phyloP scores from a whole-genome alignment of 179 eudicot genomes.

The Amaranthus tricolor region DNA sequence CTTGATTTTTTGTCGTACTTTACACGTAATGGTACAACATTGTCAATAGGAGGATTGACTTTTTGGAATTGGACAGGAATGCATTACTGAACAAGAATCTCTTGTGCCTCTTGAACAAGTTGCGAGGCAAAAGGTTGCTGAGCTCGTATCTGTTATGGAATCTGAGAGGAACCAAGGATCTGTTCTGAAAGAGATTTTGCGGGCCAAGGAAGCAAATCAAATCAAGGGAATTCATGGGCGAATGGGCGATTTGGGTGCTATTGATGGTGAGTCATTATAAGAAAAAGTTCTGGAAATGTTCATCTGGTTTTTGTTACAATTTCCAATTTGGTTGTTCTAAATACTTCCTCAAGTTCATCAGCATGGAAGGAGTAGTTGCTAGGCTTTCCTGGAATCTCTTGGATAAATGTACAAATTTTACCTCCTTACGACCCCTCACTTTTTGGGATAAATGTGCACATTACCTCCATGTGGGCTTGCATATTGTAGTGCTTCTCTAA shows the following conservation, averaged over 20 bases:
- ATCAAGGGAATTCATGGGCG: constrained; percentile 88
- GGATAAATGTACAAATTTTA: too few relatives aligned
- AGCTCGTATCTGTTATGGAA: constrained; percentile 64
- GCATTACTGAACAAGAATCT: constrained; percentile 71
- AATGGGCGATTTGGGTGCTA: constrained; percentile 96
- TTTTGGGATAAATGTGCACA: not conserved
- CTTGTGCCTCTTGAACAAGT: constrained; percentile 77
- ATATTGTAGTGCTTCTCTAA: too few relatives aligned
- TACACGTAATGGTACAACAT: not conserved
- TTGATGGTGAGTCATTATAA: constrained; percentile 59
- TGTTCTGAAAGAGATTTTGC: constrained; percentile 79
- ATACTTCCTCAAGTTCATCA: too few relatives aligned
- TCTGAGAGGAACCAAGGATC: constrained; percentile 93
- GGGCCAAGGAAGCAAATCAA: constrained; percentile 68
- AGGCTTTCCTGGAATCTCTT: too few relatives aligned
- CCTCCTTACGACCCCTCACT: too few relatives aligned
- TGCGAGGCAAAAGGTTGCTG: constrained; percentile 85
- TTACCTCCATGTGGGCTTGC: too few relatives aligned
- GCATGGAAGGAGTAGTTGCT: too few relatives aligned
- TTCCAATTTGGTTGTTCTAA: too few relatives aligned
- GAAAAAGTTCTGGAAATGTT: not conserved
- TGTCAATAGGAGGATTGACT: constrained; percentile 8
- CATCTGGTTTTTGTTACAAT: too few relatives aligned
- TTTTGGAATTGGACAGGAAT: constrained; percentile 47
- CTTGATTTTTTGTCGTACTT: not conserved